A percentile compares a stretch with the other conserved stretches of the same genome.
phyloP scores from a whole-genome alignment of 805 yeast species.

The Cyberlindnera amylophila region DNA sequence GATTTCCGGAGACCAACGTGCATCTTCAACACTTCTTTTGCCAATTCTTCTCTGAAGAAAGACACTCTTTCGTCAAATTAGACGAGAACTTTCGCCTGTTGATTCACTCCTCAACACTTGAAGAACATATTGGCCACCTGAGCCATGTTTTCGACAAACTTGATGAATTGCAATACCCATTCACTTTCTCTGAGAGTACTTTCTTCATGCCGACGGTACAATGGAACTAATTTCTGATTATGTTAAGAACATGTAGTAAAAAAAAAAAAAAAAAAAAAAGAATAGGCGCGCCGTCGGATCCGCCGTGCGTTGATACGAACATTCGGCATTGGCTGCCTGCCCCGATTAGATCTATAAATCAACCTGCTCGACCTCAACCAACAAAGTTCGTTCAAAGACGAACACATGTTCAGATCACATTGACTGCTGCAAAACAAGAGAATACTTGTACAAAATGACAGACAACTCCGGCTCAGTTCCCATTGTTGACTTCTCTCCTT shows the following conservation, averaged over 20 bases:
- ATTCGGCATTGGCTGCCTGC: no score
- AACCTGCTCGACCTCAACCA: no score
- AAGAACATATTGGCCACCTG: neutral
- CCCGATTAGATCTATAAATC: no score
- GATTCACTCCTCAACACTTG: neutral
- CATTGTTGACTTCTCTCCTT: constrained; percentile 26
- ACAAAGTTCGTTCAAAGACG: no score
- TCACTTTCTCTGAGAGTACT: neutral
- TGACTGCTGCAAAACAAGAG: no score
- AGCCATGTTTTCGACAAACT: neutral
- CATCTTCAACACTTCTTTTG: constrained; percentile 1
- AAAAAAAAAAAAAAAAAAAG: no score
- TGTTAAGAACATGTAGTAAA: no score
- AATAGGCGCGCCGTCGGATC: no score
- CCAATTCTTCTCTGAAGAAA: neutral
- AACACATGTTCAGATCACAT: no score
- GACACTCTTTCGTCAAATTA: neutral
- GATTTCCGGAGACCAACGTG: constrained; percentile 4
- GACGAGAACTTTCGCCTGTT: neutral
- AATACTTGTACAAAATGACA: no score
- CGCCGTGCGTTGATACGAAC: no score
- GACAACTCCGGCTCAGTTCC: constrained; percentile 16
- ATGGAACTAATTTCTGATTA: neutral
- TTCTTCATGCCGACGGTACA: neutral
- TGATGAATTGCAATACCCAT: constrained; percentile 1